Base-by-base conservation (phyloP, 768 basidiomycete species). In the Dendrothele bispora region DNA sequence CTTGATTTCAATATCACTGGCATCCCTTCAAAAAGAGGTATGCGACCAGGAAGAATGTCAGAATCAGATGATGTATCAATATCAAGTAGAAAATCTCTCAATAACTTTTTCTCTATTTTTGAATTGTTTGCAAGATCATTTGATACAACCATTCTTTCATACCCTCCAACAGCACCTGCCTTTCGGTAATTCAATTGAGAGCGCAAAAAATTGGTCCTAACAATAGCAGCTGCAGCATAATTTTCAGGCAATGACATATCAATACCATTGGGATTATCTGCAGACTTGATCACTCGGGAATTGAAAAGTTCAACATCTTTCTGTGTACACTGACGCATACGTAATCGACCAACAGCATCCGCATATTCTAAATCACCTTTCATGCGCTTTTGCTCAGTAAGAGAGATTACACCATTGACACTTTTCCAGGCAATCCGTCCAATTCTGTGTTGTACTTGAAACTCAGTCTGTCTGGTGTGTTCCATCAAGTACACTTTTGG, bases 21-120 rank as follows among this genome's bases (percentile, higher is more conserved):
- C 39, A 40, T 40, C 5, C 39, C 39, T 24, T 24, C 27, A 22
- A 24, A 40, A 7, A 11, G 39, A 40, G 5, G 7, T 7, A 21
- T 7, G 20, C 27, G 22, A 24, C 7, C 20, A 8, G 10, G 18
- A 8, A 40, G 45, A 15, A 46, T 36, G 25, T 53, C 20, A 11
- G 47, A 32, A 18, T 41, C 27, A 5, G 27, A 26, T 17, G 51
- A 52, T 22, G 34, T 27, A 37, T 52, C 42, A 17, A 29, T 7
- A 14, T 26, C 22, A 4, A 52, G 22, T 25, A 52, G 28, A 34
- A 42, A 14, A 34, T 45, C 22, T 36, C n/a, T 3, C 3, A 22
- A 24, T 10, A 25, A 5, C 25, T 11, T 7, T 5, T 43, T 17
- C 30, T 7, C 27, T 17, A 6, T 6, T 21, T 32, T 45, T 5